Conservation (phyloP, 2,329 filamentous ascomycete species). For the Epichloe hybrida region DNA sequence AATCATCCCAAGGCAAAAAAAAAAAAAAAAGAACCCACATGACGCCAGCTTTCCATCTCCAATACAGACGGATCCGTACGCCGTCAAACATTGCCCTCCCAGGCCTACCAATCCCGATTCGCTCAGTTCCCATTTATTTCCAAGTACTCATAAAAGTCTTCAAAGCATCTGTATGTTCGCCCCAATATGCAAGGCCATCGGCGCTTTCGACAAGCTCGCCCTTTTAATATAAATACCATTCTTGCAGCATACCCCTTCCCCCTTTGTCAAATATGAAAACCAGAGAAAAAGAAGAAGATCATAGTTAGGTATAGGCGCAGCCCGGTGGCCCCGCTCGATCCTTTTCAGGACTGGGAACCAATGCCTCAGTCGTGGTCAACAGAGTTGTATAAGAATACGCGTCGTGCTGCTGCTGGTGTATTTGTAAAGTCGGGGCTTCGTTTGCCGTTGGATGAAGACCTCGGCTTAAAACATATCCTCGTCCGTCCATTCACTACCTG, state of each 20-base stretch:
- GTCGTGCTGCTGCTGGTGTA: neutral
- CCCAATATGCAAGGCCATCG: neutral
- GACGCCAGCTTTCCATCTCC: neutral
- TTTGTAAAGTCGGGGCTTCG: too few species aligned
- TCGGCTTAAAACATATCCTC: slow-evolving; percentile 40
- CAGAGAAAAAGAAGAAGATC: neutral
- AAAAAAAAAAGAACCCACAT: neutral
- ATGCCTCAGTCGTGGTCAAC: too few species aligned
- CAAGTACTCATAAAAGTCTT: neutral
- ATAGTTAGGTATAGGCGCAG: neutral
- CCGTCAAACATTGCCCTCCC: neutral
- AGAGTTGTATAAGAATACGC: neutral
- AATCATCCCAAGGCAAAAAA: neutral
- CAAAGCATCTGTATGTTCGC: neutral
- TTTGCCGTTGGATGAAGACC: neutral
- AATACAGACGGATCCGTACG: too few species aligned
- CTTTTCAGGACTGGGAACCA: too few species aligned
- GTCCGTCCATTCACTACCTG: slow-evolving; percentile 54
- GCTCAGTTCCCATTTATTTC: neutral
- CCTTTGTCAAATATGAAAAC: neutral
- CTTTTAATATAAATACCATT: neutral
- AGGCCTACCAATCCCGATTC: neutral
- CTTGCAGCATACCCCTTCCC: neutral
- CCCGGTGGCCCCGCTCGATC: neutral
- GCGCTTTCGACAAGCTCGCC: neutral